These are phyloP conservation scores for Talaromyces stipitatus DNA, from an alignment of 495 filamentous ascomycete genomes.

Conservation along the genomic window DNA sequence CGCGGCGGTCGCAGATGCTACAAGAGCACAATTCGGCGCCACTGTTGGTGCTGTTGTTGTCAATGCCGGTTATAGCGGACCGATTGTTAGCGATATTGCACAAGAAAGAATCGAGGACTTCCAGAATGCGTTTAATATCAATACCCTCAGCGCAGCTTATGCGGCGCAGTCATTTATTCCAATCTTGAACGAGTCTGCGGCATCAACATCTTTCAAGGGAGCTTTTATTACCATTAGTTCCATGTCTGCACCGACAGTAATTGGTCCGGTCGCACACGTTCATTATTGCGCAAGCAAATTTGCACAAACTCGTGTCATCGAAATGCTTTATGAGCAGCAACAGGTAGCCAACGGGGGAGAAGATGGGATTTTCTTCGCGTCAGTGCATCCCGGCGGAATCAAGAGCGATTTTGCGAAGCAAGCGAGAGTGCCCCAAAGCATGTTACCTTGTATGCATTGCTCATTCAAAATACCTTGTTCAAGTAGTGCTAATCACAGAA, in stretches of 20 bases:
- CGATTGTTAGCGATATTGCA: slow-evolving; percentile 20
- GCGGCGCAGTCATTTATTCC: slow-evolving; percentile 34
- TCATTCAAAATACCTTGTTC: neutral
- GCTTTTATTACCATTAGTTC: slow-evolving; percentile 23
- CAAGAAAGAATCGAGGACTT: slow-evolving; percentile 25
- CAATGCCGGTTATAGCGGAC: slow-evolving; percentile 33
- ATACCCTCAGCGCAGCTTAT: slow-evolving; percentile 34
- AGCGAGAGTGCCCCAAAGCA: neutral
- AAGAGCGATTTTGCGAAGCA: slow-evolving; percentile 28
- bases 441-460: slow-evolving; percentile 7
- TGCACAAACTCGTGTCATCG: slow-evolving; percentile 29
- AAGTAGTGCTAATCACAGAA: neutral
- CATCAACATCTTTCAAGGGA: neutral
- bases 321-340: slow-evolving; percentile 37
- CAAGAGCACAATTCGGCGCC: slow-evolving; percentile 19
- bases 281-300: slow-evolving; percentile 35
- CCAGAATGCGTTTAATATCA: slow-evolving; percentile 32
- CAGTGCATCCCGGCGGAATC: slow-evolving; percentile 41
- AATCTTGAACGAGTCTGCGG: slow-evolving; percentile 19
- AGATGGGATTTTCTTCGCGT: slow-evolving; percentile 29
- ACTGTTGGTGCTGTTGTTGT: slow-evolving; percentile 34
- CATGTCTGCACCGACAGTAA: slow-evolving; percentile 16
- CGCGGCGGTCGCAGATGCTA: slow-evolving; percentile 19
- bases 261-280: slow-evolving; percentile 11
- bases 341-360: slow-evolving; percentile 1